A percentile compares a stretch with the other conserved stretches of the same genome.
These are phyloP conservation scores for Xylaria arbuscula DNA, from an alignment of 2,329 filamentous ascomycete species.

Conservation along the genomic window DNA sequence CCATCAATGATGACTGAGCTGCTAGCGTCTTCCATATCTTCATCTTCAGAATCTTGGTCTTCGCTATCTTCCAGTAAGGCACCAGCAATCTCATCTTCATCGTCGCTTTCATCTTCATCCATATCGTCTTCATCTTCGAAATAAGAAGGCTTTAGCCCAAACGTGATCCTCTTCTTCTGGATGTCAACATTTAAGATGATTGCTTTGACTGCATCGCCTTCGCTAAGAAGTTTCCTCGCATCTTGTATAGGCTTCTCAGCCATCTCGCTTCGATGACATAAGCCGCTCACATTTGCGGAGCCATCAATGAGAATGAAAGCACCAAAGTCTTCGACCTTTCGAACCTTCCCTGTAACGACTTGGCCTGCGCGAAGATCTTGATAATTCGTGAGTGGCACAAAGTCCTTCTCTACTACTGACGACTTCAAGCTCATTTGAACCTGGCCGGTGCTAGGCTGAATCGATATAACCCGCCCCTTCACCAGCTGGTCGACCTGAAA, in stretches of 20 bases:
- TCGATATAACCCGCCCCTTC: constrained; percentile 81
- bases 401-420: constrained; percentile 83
- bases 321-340: constrained; percentile 94
- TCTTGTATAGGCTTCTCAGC: constrained; percentile 85
- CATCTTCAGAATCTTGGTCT: constrained; percentile 57
- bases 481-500: constrained; percentile 93
- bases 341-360: constrained; percentile 86
- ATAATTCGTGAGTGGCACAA: constrained; percentile 77
- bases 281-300: constrained; percentile 87
- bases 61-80: constrained; percentile 53
- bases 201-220: constrained; percentile 94
- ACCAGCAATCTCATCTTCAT: constrained; percentile 59
- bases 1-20: constrained; percentile 59
- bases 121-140: constrained; percentile 73
- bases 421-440: constrained; percentile 88
- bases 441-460: constrained; percentile 75
- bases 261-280: constrained; percentile 93
- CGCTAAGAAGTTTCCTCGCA: constrained; percentile 88
- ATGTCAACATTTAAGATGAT: constrained; percentile 82
- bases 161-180: constrained; percentile 81
- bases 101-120: constrained; percentile 56
- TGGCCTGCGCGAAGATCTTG: constrained; percentile 83
- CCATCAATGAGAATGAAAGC: constrained; percentile 93
- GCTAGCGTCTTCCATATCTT: constrained; percentile 58
- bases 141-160: constrained; percentile 93